These are phyloP conservation scores for Vanrija sp. DNA, from an alignment of 1,284 basidiomycete species.

Conservation along the genomic window DNA sequence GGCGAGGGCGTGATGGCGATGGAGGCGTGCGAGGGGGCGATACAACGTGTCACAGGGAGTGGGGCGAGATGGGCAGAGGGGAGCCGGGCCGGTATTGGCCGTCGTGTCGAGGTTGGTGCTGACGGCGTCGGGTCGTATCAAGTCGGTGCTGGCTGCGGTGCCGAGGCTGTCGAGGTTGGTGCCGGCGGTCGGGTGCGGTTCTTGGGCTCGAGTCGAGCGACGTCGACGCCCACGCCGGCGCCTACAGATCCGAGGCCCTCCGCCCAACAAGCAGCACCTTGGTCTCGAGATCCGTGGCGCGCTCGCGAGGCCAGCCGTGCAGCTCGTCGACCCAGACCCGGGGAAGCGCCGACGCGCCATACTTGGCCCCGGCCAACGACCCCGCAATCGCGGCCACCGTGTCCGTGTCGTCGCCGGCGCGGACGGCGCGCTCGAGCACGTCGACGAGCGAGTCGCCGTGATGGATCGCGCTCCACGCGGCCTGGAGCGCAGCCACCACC, in stretches of 20 bases:
- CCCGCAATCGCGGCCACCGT: conserved; percentile 7
- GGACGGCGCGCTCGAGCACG: conserved; percentile 2
- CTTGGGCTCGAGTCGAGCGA: neutral
- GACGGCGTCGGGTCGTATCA: too few species aligned
- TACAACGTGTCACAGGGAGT: too few species aligned
- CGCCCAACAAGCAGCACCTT: neutral
- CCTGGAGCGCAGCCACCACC: conserved; percentile 5
- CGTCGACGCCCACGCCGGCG: neutral
- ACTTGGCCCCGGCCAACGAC: neutral
- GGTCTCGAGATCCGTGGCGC: too few species aligned
- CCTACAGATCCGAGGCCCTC: too few species aligned
- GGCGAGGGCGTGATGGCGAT: too few species aligned
- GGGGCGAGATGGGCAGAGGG: too few species aligned
- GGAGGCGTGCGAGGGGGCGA: too few species aligned
- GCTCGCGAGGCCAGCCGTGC: conserved; percentile 2
- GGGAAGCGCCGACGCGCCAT: neutral
- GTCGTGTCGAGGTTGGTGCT: too few species aligned
- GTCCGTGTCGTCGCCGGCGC: conserved; percentile 3
- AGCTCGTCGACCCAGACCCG: neutral
- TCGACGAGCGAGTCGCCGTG: neutral
- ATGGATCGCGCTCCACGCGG: neutral
- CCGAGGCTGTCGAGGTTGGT: too few species aligned
- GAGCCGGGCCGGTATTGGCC: too few species aligned
- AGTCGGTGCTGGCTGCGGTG: too few species aligned
- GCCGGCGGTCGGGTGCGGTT: neutral